Evolutionary conservation across 495 filamentous ascomycete genomes (phyloP).

Genomic region (Apiosordaria backusii): DNA sequence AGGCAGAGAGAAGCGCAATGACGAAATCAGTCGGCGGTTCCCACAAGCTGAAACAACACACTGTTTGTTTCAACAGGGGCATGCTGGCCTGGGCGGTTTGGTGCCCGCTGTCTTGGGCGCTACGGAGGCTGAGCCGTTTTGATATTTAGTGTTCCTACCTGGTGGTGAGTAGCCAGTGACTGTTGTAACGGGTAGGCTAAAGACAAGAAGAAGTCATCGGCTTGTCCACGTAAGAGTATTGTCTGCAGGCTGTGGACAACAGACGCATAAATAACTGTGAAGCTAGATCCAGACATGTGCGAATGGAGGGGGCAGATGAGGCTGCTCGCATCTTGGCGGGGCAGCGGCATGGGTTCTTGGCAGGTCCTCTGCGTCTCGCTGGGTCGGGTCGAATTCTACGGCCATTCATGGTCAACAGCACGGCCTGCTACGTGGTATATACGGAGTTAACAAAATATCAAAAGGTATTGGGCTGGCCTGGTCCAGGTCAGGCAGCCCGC

Average conservation of each 20-base stretch:
- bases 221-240: not conserved
- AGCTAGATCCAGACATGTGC: not conserved
- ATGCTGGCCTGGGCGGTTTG: not conserved
- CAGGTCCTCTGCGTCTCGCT: not conserved
- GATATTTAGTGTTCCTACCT: not conserved
- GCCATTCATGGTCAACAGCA: not conserved
- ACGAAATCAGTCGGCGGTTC: not conserved
- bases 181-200: not conserved
- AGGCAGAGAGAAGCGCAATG: not conserved
- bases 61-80: not conserved
- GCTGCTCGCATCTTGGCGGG: not conserved
- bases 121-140: not conserved
- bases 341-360: not conserved
- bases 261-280: not conserved
- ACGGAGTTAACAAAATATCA: not conserved
- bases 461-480: not conserved
- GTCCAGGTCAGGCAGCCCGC: not conserved
- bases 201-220: not conserved
- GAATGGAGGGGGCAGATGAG: constrained; percentile 2
- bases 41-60: not conserved
- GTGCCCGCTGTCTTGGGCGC: not conserved
- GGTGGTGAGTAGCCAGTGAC: not conserved
- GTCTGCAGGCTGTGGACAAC: not conserved
- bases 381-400: not conserved
- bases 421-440: not conserved